These are phyloP conservation scores for Cutaneotrichosporon dermatis DNA, from an alignment of 1,284 basidiomycete genomes.

Conservation along the genomic window DNA sequence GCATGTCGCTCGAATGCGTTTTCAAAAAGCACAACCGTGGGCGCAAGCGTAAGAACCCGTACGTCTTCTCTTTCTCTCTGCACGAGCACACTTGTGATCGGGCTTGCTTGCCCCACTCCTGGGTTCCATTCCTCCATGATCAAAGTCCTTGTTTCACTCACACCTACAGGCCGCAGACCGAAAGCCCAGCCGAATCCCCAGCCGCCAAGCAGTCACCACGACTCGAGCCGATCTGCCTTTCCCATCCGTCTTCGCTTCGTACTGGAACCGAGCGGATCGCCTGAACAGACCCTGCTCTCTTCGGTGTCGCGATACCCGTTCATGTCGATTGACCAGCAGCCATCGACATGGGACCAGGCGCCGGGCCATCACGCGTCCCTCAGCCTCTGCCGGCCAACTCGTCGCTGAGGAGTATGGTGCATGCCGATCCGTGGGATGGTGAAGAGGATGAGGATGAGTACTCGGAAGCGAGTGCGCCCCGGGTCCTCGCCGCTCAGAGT, in stretches of 20 bases:
- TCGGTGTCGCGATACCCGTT: constrained; percentile 16
- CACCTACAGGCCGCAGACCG: constrained; percentile 1
- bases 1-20: constrained; percentile 30
- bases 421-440: constrained; percentile 19
- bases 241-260: neutral
- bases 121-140: no score
- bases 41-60: constrained; percentile 32
- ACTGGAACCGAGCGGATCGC: constrained; percentile 14
- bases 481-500: neutral
- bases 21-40: constrained; percentile 37
- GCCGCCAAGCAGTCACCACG: constrained; percentile 12
- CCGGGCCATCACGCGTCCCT: neutral
- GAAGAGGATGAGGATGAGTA: constrained; percentile 17
- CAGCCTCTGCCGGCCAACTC: constrained; percentile 9
- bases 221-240: neutral
- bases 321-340: constrained; percentile 11
- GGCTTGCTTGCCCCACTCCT: no score
- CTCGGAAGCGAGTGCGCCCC: constrained; percentile 8
- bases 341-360: neutral
- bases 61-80: constrained; percentile 7
- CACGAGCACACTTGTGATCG: no score
- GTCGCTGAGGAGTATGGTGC: constrained; percentile 23
- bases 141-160: neutral
- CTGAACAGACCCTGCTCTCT: constrained; percentile 13
- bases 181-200: constrained; percentile 3